Evolutionary conservation across 768 basidiomycete genomes (phyloP).

Genomic region (Solioccasus polychromus): DNA sequence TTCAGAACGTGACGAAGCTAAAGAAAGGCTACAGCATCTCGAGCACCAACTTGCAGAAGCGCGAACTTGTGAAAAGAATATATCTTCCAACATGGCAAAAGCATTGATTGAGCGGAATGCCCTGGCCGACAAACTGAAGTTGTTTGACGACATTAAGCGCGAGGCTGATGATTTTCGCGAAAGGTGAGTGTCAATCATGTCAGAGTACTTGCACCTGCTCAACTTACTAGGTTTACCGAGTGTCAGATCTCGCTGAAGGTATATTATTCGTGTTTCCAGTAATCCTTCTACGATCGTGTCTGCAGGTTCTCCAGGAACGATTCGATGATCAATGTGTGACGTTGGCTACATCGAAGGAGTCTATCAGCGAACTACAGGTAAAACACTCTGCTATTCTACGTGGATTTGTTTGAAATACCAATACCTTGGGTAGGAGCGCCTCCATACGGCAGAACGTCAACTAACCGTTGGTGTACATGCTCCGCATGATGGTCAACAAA

Average conservation of each 20-base stretch:
- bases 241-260: conserved; percentile 25
- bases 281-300: neutral
- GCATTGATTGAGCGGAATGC: conserved; percentile 18
- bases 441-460: conserved; percentile 18
- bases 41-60: conserved; percentile 19
- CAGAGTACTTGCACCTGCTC: neutral
- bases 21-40: conserved; percentile 8
- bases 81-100: conserved; percentile 17
- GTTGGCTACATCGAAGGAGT: conserved; percentile 52
- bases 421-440: conserved; percentile 22
- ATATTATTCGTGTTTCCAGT: neutral
- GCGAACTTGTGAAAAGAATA: conserved; percentile 15
- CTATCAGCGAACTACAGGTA: conserved; percentile 51
- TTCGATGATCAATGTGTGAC: conserved; percentile 57
- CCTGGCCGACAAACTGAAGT: conserved; percentile 19
- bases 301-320: conserved; percentile 53
- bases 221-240: conserved; percentile 17
- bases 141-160: conserved; percentile 13
- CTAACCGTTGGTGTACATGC: conserved; percentile 13
- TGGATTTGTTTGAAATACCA: neutral
- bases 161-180: conserved; percentile 22
- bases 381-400: neutral
- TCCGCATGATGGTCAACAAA: neutral
- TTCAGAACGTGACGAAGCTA: conserved; percentile 24
- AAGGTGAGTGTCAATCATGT: conserved; percentile 20